Base-by-base conservation (phyloP, 345 rosid species). In the Eucalyptus regnans region DNA sequence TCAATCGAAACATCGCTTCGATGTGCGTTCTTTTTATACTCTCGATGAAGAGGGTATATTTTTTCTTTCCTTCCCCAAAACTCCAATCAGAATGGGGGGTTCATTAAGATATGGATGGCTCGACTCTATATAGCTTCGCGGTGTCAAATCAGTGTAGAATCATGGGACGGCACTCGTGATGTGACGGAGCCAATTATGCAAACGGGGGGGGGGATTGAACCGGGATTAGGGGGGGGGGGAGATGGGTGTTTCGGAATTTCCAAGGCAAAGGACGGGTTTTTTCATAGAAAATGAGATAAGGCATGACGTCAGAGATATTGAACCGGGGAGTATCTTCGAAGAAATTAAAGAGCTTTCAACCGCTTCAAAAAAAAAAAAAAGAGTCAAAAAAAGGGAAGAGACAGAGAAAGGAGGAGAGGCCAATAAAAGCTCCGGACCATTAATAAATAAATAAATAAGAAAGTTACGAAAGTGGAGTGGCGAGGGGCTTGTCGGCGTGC, bases 121-220 rank as follows among this genome's bases (percentile, higher is more conserved):
- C 9, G 4, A 52, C 10, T 3, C 10, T 52, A 52, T 56, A 9
- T 0, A 60, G 31, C 14, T 60, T 5, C 4, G 14, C 3, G 66
- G 12, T 60, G 0, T 27, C 0, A 11, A 23, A 25, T 1, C 1
- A 60, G 66, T 60, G 15, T 37, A 4, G 18, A 7, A 62, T 29
- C 13, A 27, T 62, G 2, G 33, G 33, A 62, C 5, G 37, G 9
- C 33, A 13, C 9, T 64, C 18, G 8, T 6, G 0, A 13, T 0
- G 71, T 4, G 31, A n/a, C 37, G 9, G 9, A 64, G 68, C 5
- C 37, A n/a, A 64, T 13, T 4, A n/a, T 3, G 8, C 3, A 64
- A 12, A 37, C 41, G 0, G 7, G 3, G 2, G 18, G 31, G 71
- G 31, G 37, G 37, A 29, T 29, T 64, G 2, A 13, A 64, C 9